Percentiles rank a stretch among this genome's conserved stretches.
Conservation (phyloP, 306 rosid species). For the Luffa acutangula region DNA sequence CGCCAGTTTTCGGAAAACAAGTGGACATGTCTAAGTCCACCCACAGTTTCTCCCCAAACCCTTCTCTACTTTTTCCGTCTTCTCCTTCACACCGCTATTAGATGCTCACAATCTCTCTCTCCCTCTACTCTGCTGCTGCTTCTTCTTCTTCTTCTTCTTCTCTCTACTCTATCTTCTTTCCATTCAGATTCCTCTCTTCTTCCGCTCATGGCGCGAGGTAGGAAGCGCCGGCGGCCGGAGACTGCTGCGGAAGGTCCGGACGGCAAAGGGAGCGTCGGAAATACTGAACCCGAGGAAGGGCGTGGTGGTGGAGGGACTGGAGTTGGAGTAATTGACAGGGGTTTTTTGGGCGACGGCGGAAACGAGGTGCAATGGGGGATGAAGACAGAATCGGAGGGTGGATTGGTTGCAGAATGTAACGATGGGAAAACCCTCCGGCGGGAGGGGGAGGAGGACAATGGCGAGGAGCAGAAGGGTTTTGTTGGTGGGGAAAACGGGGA, state of each 20-base stretch:
- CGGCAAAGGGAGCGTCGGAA: neutral
- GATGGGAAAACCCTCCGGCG: neutral
- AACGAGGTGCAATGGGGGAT: neutral
- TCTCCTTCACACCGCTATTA: neutral
- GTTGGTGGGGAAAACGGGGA: neutral
- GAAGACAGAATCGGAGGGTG: neutral
- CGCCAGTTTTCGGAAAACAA: neutral
- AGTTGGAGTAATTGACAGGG: neutral
- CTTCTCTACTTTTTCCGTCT: neutral
- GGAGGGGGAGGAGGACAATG: neutral
- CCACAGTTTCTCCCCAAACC: constrained; percentile 11
- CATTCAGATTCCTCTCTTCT: neutral
- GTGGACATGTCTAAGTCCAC: neutral
- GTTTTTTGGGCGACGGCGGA: neutral
- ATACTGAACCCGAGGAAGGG: neutral
- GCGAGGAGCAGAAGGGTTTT: neutral
- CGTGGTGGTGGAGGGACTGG: neutral
- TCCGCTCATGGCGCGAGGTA: constrained; percentile 2
- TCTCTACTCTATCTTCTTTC: neutral
- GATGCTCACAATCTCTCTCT: neutral
- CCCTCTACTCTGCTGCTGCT: neutral
- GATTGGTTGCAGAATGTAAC: neutral
- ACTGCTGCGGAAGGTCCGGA: neutral
- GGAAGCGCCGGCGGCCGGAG: constrained; percentile 7
- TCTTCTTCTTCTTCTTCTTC: neutral